Evolutionary conservation across 108 stramenopile genomes (phyloP), one percentile per base, ranked within the genome.

Genomic region (Skeletonema grethae): DNA sequence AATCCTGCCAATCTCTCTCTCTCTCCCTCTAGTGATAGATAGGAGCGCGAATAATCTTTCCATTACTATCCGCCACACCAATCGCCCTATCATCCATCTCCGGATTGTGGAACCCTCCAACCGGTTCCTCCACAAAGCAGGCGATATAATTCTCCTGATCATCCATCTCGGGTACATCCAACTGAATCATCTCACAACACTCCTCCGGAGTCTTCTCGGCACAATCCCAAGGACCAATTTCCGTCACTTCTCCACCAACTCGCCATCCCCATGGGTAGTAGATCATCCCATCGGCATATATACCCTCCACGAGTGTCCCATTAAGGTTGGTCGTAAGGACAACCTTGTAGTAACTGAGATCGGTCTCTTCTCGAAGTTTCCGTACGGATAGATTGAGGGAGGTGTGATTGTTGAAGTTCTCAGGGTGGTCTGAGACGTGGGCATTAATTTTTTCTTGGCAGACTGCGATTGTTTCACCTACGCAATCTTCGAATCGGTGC

Each of bases 241-340:
- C 38, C 0, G 0, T 24, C 3, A 50, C 61, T 15, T 18, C 63
- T 2, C 70, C 75, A n/a, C 20, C 22, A 7, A 63, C 70, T 9
- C 25, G 70, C 75, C 75, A 75, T 9, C 60, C 34, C 70, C 69
- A 75, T 7, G 75, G 75, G 22, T 75, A 75, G 24, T 71, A 70
- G 9, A 75, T 25, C 62, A 71, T 36, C 1, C 75, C 75, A 20
- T 75, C 75, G 0, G 63, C 32, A 57, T 71, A 63, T 15, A 71
- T 24, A 0, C 75, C 75, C 20, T 50, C 24, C 7, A 65, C 63
- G 1, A 39, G 36, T 4, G 62, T 63, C 2, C 63, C 72, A 0
- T 36, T 20, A 5, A 48, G 13, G 48, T 73, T 64, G 32, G 72
- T 73, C 55, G 50, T 39, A 2, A 73, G 25, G 12, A 63, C 72